Conservation (phyloP, 106 monocot species). For the Alisma plantagoaquatica region DNA sequence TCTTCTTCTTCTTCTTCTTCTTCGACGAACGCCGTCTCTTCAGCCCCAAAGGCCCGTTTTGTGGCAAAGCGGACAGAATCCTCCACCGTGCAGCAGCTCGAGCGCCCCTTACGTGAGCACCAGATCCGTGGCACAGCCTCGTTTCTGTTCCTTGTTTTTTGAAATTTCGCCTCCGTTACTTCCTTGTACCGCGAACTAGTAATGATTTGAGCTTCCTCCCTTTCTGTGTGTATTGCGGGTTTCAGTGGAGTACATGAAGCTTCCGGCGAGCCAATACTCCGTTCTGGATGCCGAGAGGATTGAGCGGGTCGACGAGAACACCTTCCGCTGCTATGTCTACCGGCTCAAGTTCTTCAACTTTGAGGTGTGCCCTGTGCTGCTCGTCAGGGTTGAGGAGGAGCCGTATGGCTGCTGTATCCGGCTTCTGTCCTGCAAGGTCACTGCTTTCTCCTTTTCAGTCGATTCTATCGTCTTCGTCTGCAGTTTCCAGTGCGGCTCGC, state of each 20-base stretch:
- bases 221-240: slow-evolving; percentile 2
- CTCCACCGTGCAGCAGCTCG: slow-evolving; percentile 55
- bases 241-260: slow-evolving; percentile 83
- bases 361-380: slow-evolving; percentile 83
- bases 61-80: slow-evolving; percentile 71
- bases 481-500: too few relatives aligned
- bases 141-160: not conserved
- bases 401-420: slow-evolving; percentile 72
- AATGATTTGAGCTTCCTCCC: not conserved
- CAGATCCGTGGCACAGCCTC: not conserved
- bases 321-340: slow-evolving; percentile 85
- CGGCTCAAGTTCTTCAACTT: slow-evolving; percentile 80
- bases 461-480: not conserved
- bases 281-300: slow-evolving; percentile 95
- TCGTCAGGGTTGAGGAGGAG: slow-evolving; percentile 84
- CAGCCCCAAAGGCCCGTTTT: slow-evolving; percentile 65
- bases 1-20: too few relatives aligned
- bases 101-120: slow-evolving; percentile 78
- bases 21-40: slow-evolving; percentile 34
- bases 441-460: not conserved
- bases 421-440: slow-evolving; percentile 87
- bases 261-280: slow-evolving; percentile 97
- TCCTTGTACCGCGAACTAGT: not conserved
- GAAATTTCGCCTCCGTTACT: not conserved
- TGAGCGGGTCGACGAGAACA: slow-evolving; percentile 79